A percentile compares a stretch with the other conserved stretches of the same genome.
Evolutionary conservation across 345 rosid genomes (phyloP).

Genomic region (Corchorus olitorius): DNA sequence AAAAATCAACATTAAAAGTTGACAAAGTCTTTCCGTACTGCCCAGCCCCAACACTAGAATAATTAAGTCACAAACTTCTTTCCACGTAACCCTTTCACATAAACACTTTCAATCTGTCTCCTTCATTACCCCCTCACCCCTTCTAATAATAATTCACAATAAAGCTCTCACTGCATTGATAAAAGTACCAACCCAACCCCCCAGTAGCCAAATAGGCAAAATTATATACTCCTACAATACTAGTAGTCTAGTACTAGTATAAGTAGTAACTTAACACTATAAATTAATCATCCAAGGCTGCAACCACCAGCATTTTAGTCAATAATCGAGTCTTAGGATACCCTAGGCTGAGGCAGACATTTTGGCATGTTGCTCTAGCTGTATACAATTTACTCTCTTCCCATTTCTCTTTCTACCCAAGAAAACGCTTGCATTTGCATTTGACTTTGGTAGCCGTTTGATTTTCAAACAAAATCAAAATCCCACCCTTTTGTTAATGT

Average conservation of each 20-base stretch:
- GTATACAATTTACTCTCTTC: constrained; percentile 4
- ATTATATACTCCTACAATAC: too few species aligned
- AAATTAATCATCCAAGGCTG: neutral
- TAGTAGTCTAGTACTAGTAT: neutral
- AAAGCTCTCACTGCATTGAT: neutral
- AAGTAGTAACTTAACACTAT: neutral
- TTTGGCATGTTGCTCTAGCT: constrained; percentile 1
- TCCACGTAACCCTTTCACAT: neutral
- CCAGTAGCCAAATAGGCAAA: neutral
- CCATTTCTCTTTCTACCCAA: neutral
- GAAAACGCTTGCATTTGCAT: too few species aligned
- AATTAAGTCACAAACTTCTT: neutral
- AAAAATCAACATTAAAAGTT: neutral
- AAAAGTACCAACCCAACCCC: neutral
- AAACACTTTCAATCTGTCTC: neutral
- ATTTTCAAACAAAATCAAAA: constrained; percentile 11
- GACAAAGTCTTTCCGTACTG: neutral
- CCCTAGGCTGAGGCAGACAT: neutral
- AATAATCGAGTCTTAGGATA: neutral
- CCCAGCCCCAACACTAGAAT: neutral
- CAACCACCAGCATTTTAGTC: neutral
- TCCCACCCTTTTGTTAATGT: constrained; percentile 1
- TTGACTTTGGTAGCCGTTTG: constrained; percentile 16
- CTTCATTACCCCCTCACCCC: neutral
- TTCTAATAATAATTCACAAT: neutral